These are phyloP conservation scores for Lumnitzera racemosa DNA, from an alignment of 345 rosid species.

Conservation along the genomic window DNA sequence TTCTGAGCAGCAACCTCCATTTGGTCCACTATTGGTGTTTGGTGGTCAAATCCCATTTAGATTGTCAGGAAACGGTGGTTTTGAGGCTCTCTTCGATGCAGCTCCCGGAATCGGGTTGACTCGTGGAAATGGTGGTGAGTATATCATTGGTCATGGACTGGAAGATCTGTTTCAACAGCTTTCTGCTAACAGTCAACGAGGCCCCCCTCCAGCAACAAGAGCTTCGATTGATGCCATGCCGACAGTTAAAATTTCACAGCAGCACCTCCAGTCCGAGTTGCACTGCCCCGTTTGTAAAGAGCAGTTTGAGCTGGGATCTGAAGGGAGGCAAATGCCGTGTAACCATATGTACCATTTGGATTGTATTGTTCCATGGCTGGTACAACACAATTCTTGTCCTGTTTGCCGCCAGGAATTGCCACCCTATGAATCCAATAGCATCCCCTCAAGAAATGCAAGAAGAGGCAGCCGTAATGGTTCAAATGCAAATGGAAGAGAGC, in stretches of 20 bases:
- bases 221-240: conserved; percentile 22
- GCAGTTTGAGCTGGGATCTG: not conserved
- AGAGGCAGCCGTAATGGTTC: too few relatives aligned
- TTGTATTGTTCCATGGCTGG: conserved; percentile 15
- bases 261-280: conserved; percentile 12
- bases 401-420: conserved; percentile 11
- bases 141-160: conserved; percentile 11
- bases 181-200: conserved; percentile 14
- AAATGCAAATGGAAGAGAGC: too few relatives aligned
- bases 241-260: conserved; percentile 6
- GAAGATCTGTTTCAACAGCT: conserved; percentile 17
- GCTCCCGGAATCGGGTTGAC: conserved; percentile 8
- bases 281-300: conserved; percentile 6
- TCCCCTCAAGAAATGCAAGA: too few relatives aligned
- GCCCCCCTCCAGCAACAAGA: conserved; percentile 18
- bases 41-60: too few relatives aligned
- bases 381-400: conserved; percentile 13
- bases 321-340: not conserved
- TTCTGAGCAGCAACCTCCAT: too few relatives aligned
- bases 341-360: conserved; percentile 4
- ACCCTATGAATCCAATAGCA: not conserved
- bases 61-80: conserved; percentile 4
- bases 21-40: too few relatives aligned
- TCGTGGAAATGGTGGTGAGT: conserved; percentile 6
- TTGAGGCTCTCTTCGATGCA: conserved; percentile 9